Evolutionary conservation across 2,329 filamentous ascomycete species (phyloP), one percentile per base, ranked within the genome.

Genomic region (Alternaria burnsii): DNA sequence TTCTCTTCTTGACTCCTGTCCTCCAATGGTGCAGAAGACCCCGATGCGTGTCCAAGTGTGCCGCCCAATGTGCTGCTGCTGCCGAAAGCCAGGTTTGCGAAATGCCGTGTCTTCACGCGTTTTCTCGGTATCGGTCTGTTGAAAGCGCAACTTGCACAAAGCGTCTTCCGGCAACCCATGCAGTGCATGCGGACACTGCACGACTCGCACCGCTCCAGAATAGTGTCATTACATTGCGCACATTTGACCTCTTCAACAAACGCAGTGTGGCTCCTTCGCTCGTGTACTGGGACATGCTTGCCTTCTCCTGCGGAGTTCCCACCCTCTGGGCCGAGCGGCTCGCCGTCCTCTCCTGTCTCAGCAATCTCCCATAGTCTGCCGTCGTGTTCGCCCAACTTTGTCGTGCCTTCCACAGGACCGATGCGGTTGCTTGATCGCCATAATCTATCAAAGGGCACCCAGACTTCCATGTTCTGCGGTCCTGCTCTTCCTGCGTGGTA

Each of bases 131-230:
- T 63, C 69, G 79, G 84, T 16, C 84, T 79, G 66, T 86, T 85
- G 72, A 86, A 87, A 6, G 86, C 85, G 71, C 86, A 88, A 71
- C 84, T 86, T 20, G 84, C 84, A 77, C 86, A 88, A 3, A 87
- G 81, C 1, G 85, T 88, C 76, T 85, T 87, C 51, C 86, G 80
- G 68, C 86, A 88, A 38, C 86, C 86, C 70, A 86, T 83, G 68
- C 86, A 88, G 70, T 87, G 86, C 86, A 88, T 87, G 65, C 85
- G 78, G 16, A 87, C 84, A 58, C 85, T 87, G 72, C 86, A 88
- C 59, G 86, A 85, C 72, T 88, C 86, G 68, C 86, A 88, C 50
- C 86, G 77, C 71, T 88, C 86, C 41, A 80, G 70, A 43, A 88
- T 87, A 32, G 76, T 68, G 43, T 85, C 84, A 50, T 80, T 78